These are phyloP conservation scores for Thielaviopsis populi DNA, from an alignment of 2,329 filamentous ascomycete genomes.

Conservation along the genomic window DNA sequence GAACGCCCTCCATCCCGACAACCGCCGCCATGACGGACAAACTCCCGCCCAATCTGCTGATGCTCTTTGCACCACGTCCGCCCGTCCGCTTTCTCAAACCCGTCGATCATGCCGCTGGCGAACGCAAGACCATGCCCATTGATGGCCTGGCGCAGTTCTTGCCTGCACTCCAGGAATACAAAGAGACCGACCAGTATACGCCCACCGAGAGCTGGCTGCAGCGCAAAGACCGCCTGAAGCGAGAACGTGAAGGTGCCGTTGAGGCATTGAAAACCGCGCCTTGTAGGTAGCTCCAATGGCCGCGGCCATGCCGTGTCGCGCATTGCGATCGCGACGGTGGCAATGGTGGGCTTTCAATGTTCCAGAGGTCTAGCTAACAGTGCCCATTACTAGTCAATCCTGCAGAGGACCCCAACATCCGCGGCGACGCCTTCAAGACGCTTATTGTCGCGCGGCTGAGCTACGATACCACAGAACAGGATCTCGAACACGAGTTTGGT, in stretches of 20 bases:
- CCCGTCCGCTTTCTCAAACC: conserved; percentile 80
- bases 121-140: conserved; percentile 60
- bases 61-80: conserved; percentile 88
- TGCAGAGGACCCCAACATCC: conserved; percentile 68
- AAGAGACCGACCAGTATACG: conserved; percentile 58
- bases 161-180: conserved; percentile 58
- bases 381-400: conserved; percentile 50
- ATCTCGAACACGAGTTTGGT: conserved; percentile 85
- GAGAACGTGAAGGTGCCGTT: conserved; percentile 58
- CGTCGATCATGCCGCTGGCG: conserved; percentile 66
- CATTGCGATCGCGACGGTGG: too few relatives aligned
- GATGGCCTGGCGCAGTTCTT: conserved; percentile 62
- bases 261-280: conserved; percentile 43
- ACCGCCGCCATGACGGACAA: conserved; percentile 71
- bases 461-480: conserved; percentile 77
- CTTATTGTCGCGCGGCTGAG: conserved; percentile 81
- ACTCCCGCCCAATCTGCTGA: conserved; percentile 79
- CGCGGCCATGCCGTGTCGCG: neutral
- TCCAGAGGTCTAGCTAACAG: neutral
- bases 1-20: neutral
- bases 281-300: conserved; percentile 3
- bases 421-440: conserved; percentile 89
- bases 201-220: conserved; percentile 91
- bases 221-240: conserved; percentile 65
- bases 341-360: neutral